These are phyloP conservation scores for Russula brevipes DNA, from an alignment of 768 basidiomycete genomes.

Conservation along the genomic window DNA sequence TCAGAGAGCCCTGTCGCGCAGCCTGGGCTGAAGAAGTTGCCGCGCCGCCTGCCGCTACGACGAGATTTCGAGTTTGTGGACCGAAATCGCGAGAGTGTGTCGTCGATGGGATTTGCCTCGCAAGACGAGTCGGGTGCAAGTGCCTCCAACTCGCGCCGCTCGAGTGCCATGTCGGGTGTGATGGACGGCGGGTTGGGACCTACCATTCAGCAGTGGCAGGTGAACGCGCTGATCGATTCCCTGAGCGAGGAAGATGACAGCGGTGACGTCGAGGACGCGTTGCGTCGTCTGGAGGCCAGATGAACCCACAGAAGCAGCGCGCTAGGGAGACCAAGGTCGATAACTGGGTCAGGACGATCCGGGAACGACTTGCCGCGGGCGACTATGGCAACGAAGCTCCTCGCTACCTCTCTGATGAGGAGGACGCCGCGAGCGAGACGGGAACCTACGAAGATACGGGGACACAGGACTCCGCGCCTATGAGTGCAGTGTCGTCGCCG, in stretches of 20 bases:
- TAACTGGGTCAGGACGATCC: constrained; percentile 72
- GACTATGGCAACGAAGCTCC: constrained; percentile 60
- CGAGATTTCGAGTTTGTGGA: constrained; percentile 79
- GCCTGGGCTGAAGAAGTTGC: constrained; percentile 44
- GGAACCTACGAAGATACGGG: neutral
- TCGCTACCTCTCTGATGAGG: constrained; percentile 48
- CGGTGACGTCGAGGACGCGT: constrained; percentile 79
- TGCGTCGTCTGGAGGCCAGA: constrained; percentile 76
- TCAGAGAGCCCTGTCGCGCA: constrained; percentile 35
- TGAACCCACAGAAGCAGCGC: constrained; percentile 64
- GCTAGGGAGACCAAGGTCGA: constrained; percentile 75
- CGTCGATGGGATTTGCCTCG: constrained; percentile 66
- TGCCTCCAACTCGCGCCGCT: constrained; percentile 48
- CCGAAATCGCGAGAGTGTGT: constrained; percentile 62
- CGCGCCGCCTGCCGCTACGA: constrained; percentile 62
- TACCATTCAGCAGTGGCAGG: constrained; percentile 73
- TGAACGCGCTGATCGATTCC: constrained; percentile 68
- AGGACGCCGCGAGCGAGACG: constrained; percentile 27
- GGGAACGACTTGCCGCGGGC: constrained; percentile 57
- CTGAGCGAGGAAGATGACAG: constrained; percentile 68
- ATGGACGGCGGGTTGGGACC: constrained; percentile 38
- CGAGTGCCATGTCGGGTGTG: constrained; percentile 36
- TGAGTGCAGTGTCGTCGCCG: constrained; percentile 14
- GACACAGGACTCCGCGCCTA: constrained; percentile 1
- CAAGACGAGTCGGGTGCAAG: constrained; percentile 51